Conservation (phyloP, 2,329 filamentous ascomycete species). For the Saccharata proteae region DNA sequence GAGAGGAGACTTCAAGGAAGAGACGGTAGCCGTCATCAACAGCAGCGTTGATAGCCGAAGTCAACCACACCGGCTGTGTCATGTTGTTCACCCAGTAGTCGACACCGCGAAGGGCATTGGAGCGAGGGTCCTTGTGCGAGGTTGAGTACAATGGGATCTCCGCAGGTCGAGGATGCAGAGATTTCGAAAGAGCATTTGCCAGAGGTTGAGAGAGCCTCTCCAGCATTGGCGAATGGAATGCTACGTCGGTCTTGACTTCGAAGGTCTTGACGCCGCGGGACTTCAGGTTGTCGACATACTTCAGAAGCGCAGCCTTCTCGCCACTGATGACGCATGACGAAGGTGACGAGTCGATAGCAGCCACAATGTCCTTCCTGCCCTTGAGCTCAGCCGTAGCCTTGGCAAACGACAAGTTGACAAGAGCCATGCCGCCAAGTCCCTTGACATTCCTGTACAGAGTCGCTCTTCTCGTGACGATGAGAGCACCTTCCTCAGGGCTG, state of each 20-base stretch:
- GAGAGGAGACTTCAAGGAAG: constrained; percentile 32
- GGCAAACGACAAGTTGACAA: constrained; percentile 21
- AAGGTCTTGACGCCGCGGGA: constrained; percentile 19
- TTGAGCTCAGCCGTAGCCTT: constrained; percentile 16
- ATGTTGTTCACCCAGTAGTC: constrained; percentile 31
- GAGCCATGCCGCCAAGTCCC: constrained; percentile 20
- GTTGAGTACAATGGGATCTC: constrained; percentile 26
- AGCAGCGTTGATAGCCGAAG: constrained; percentile 22
- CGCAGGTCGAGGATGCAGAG: constrained; percentile 12
- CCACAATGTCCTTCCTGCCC: constrained; percentile 15
- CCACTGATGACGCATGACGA: constrained; percentile 25
- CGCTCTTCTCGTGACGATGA: constrained; percentile 24
- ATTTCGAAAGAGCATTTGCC: constrained; percentile 12
- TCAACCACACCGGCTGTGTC: constrained; percentile 26
- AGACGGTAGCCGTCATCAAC: constrained; percentile 26
- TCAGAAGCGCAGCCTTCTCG: constrained; percentile 13
- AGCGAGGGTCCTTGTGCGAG: constrained; percentile 16
- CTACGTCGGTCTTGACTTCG: constrained; percentile 28
- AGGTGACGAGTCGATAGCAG: constrained; percentile 26
- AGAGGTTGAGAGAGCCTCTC: constrained; percentile 20
- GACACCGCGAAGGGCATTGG: constrained; percentile 14
- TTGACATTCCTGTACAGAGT: constrained; percentile 20
- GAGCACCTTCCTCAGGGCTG: constrained; percentile 21
- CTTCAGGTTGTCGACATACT: constrained; percentile 12
- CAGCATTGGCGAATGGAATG: constrained; percentile 31